Evolutionary conservation across 176 grass and related monocot genomes (phyloP), one percentile per base, ranked within the genome.

Genomic region (Raddia distichophylla): DNA sequence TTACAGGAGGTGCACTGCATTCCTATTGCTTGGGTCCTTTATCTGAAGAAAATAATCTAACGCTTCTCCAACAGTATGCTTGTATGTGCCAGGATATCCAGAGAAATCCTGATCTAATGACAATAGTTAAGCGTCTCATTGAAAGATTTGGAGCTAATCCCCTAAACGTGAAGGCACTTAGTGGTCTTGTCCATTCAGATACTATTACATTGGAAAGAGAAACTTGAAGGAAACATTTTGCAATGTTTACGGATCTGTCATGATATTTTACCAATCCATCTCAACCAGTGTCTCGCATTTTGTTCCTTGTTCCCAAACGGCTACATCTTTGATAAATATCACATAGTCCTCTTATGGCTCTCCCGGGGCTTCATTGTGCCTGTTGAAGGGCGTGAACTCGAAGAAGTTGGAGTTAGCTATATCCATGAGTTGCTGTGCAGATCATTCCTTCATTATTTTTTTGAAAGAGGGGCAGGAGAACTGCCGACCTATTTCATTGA

Each of bases 271-370:
- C 82, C 82, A 3, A 27, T 32, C 5, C 40, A 79, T 75, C 65
- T 92, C 12, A 86, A 84, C 17, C 50, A 18, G 18, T 89, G 86
- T 59, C 54, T 92, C 18, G 51, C 58, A 37, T 83, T 88, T 2
- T 86, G 82, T 69, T 87, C 64, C 9, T 77, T 91, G 60, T 87
- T 90, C 81, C 84, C 84, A 20, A 20, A 65, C 53, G 59, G 33
- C 7, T 79, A 69, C 16, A 45, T 90, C 10, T 80, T 87, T 71
- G 64, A 44, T 58, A 87, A 70, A 63, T 27, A 75, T 69, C 47
- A 35, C 19, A 20, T 77, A 2, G 69, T 91, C 53, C 55, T 27
- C 27, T 56, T 40, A 44, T 91, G 89, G 89, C 56, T 87, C 8
- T 76, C 78, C 53, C 84, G 61, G 19, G 85, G 85, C 3, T 84